Percentiles rank a stretch among this genome's conserved stretches.
Evolutionary conservation across 176 grass and related monocot species (phyloP).

Genomic region (Carex kokanica): DNA sequence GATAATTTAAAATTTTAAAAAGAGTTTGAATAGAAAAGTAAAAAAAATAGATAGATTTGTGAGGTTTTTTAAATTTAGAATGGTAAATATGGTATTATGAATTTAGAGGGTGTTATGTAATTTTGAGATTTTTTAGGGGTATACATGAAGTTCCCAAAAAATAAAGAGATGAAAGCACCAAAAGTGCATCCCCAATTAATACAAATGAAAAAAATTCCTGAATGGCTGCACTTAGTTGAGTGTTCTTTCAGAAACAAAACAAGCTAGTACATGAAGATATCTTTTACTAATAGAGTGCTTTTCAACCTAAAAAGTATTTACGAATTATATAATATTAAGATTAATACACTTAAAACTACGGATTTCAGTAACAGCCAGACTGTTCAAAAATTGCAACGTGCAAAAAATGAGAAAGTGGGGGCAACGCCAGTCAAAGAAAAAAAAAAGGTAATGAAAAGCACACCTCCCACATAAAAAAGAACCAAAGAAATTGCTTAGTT

Average conservation of each 20-base stretch:
- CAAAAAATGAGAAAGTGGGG: neutral
- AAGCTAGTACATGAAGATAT: neutral
- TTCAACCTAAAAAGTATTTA: neutral
- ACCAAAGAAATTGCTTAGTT: neutral
- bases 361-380: neutral
- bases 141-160: too few relatives aligned
- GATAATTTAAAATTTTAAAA: too few relatives aligned
- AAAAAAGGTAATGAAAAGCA: neutral
- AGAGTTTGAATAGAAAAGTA: too few relatives aligned
- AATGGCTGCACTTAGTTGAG: neutral
- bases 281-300: neutral
- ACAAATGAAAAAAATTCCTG: neutral
- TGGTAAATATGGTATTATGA: too few relatives aligned
- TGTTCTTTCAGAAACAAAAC: neutral
- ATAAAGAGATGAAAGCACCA: too few relatives aligned
- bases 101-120: too few relatives aligned
- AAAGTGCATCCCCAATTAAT: neutral
- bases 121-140: too few relatives aligned
- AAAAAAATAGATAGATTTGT: too few relatives aligned
- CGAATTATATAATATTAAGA: neutral
- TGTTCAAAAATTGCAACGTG: slow-evolving; percentile 19
- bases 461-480: neutral
- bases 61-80: too few relatives aligned
- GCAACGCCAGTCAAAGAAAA: neutral
- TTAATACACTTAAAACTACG: neutral